phyloP scores from a whole-genome alignment of 495 filamentous ascomycete species.

The Tetracladium setigerum region DNA sequence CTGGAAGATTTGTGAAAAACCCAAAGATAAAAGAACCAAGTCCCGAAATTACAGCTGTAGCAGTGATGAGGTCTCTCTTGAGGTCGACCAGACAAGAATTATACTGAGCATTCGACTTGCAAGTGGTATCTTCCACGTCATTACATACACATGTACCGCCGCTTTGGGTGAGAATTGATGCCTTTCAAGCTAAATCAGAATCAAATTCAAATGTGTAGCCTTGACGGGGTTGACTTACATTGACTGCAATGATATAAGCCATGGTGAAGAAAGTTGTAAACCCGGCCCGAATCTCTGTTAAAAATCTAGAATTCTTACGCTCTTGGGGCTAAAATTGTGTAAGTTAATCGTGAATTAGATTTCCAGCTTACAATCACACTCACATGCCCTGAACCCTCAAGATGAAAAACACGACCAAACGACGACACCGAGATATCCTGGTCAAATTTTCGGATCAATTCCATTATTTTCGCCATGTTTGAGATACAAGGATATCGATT shows the following conservation, averaged over 20 bases:
- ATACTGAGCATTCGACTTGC: slow-evolving; percentile 49
- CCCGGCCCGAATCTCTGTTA: slow-evolving; percentile 68
- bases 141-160: slow-evolving; percentile 70
- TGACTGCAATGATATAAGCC: slow-evolving; percentile 62
- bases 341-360: too few species aligned
- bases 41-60: slow-evolving; percentile 66
- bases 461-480: slow-evolving; percentile 9
- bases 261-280: slow-evolving; percentile 77
- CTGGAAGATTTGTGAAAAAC: slow-evolving; percentile 50
- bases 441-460: slow-evolving; percentile 21
- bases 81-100: slow-evolving; percentile 54
- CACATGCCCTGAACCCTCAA: slow-evolving; percentile 64
- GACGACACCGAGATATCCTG: slow-evolving; percentile 33
- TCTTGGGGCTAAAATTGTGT: slow-evolving; percentile 36
- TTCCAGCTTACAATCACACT: slow-evolving; percentile 11
- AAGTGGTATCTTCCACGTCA: slow-evolving; percentile 34
- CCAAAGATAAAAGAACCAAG: slow-evolving; percentile 66
- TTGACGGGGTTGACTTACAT: slow-evolving; percentile 21
- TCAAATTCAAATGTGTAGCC: not conserved
- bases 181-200: slow-evolving; percentile 41
- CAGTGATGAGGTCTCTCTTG: slow-evolving; percentile 70
- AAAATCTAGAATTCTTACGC: slow-evolving; percentile 61
- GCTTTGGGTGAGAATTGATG: slow-evolving; percentile 53
- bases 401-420: slow-evolving; percentile 63
- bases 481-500: not conserved